A percentile compares a stretch with the other conserved stretches of the same genome.
These are phyloP conservation scores for Ascochyta pisi DNA, from an alignment of 2,329 filamentous ascomycete species.

Conservation along the genomic window DNA sequence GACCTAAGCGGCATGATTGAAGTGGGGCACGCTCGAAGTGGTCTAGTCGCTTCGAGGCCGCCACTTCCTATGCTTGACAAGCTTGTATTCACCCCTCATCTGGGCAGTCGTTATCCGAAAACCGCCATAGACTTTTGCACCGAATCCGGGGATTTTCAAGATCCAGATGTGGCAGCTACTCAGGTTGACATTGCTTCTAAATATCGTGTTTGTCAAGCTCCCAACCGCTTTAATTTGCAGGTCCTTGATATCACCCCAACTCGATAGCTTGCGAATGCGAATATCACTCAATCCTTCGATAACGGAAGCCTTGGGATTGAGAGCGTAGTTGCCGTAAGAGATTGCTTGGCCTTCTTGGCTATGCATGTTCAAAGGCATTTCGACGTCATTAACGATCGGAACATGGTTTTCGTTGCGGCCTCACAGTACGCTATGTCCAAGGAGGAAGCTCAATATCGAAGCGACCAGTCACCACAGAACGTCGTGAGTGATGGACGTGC, in stretches of 20 bases:
- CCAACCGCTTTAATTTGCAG: too few species aligned
- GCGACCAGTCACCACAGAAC: not conserved
- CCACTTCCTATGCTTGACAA: slow-evolving; percentile 9
- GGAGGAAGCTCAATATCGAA: slow-evolving; percentile 32
- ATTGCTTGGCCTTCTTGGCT: slow-evolving; percentile 32
- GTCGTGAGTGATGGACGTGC: slow-evolving; percentile 5
- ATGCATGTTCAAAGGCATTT: slow-evolving; percentile 17
- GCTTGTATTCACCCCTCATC: slow-evolving; percentile 5
- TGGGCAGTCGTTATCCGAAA: slow-evolving; percentile 1
- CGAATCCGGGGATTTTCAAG: too few species aligned
- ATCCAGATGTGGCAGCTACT: too few species aligned
- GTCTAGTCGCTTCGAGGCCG: not conserved
- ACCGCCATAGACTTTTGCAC: too few species aligned
- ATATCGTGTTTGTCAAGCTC: too few species aligned
- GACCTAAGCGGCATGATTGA: not conserved
- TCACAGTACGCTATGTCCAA: slow-evolving; percentile 25
- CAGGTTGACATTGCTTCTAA: too few species aligned
- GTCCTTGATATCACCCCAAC: too few species aligned
- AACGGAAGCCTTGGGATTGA: not conserved
- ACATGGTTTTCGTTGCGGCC: slow-evolving; percentile 19
- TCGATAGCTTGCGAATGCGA: too few species aligned
- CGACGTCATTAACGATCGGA: slow-evolving; percentile 26
- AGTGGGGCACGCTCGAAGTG: not conserved
- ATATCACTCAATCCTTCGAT: not conserved
- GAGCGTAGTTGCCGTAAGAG: slow-evolving; percentile 4